Base-by-base conservation (phyloP, 306 rosid genomes). In the Argentina anserina region DNA sequence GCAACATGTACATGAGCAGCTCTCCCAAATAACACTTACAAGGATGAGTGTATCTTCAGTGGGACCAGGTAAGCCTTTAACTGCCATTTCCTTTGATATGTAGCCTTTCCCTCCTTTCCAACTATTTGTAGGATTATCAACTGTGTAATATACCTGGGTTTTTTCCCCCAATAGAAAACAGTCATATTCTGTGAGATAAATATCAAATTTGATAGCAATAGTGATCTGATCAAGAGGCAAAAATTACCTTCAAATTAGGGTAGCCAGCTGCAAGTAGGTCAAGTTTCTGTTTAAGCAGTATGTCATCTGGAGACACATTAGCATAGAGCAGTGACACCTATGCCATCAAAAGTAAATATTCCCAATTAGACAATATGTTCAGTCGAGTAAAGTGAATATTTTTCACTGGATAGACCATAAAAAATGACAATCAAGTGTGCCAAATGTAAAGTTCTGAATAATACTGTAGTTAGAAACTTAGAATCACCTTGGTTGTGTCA, bases 41-140 rank as follows among this genome's bases (percentile, higher is more conserved):
- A 95, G 97, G 77, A 92, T 61, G 69, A 90, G 89, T 46, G 93
- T 76, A 75, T 95, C 97, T 47, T 84, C 87, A 41, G 86, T 79
- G 43, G 99, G 97, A 75, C 41, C 70, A 41, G 99, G 99, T 83
- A 95, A 87, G 85, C 97, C 97, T 88, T 95, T 95, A 73, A 75
- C 55, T 61, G 73, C 90, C 84, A 92, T 83, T 72, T 92, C 97
- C 87, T 86, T 88, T 40, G 99, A 87, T 86, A 95, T 80, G 79
- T 69, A 82, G 69, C 99, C 99, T 67, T 78, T 83, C 33, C 99
- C 99, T 71, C 97, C 99, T 78, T 80, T 90, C 99, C 99, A 95
- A 70, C 53, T 92, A 80, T 85, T 84, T 13, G 97, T 71, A 41
- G 99, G 97, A 69, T 86, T 87, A 78, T 90, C 93, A 13, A 95